Evolutionary conservation across 140 eudicot species (phyloP).

Genomic region (Stevia rebaudiana): DNA sequence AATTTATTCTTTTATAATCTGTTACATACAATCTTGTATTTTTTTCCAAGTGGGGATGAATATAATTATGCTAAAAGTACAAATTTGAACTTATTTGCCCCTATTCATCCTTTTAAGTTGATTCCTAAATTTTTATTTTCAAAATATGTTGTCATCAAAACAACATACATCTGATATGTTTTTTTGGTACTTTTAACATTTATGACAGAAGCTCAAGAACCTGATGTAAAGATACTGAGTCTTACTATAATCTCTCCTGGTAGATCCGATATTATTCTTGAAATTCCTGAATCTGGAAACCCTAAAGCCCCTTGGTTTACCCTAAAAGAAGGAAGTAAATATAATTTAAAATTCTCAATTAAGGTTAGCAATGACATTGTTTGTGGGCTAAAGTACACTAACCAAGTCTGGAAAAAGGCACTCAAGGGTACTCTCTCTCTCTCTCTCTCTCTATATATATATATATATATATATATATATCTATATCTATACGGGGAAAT

Average conservation of each 20-base stretch:
- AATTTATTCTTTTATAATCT: constrained; percentile 4
- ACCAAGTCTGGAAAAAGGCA: constrained; percentile 82
- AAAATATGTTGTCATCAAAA: background rate
- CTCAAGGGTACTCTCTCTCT: constrained; percentile 48
- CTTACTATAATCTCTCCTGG: constrained; percentile 54
- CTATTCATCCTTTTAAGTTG: background rate
- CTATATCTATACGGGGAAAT: no score
- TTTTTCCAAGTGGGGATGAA: background rate
- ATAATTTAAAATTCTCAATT: constrained; percentile 50
- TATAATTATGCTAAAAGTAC: background rate
- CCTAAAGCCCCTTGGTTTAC: constrained; percentile 78
- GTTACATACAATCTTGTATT: background rate
- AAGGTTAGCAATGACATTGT: constrained; percentile 80
- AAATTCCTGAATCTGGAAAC: constrained; percentile 59
- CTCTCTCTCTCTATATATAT: background rate
- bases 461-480: no score
- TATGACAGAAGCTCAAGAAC: constrained; percentile 49
- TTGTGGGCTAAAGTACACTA: constrained; percentile 76
- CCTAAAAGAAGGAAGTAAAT: constrained; percentile 75
- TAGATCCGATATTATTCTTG: constrained; percentile 63
- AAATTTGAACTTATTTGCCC: background rate
- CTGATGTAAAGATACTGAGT: constrained; percentile 79
- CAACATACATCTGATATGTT: background rate
- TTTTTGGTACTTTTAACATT: background rate
- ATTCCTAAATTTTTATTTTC: background rate